Evolutionary conservation across 371 early-diverging fungal genomes (phyloP).

Genomic region (Conidiobolus incongruus): DNA sequence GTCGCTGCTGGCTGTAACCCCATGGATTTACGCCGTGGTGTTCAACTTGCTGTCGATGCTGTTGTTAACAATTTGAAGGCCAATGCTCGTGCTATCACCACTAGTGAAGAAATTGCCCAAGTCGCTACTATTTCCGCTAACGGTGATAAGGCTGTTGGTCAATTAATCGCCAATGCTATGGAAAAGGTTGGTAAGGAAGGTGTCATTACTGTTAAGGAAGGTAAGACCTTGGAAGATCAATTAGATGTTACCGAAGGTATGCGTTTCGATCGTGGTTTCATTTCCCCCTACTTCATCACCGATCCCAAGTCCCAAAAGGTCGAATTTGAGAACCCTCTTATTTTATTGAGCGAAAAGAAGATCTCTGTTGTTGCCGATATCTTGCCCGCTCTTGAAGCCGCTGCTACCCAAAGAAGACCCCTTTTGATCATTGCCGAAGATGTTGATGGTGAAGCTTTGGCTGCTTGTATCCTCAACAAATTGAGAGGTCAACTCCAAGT

Average conservation of each 20-base stretch:
- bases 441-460: constrained; percentile 94
- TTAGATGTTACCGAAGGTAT: constrained; percentile 95
- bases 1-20: constrained; percentile 98
- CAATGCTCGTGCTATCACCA: constrained; percentile 77
- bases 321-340: constrained; percentile 94
- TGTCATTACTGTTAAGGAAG: constrained; percentile 96
- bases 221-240: constrained; percentile 93
- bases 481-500: constrained; percentile 93
- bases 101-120: constrained; percentile 86
- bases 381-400: constrained; percentile 81
- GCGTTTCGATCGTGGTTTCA: constrained; percentile 97
- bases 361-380: constrained; percentile 85
- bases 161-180: constrained; percentile 93
- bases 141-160: constrained; percentile 89
- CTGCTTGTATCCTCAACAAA: constrained; percentile 95
- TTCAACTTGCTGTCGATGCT: constrained; percentile 76
- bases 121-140: constrained; percentile 97
- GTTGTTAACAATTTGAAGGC: constrained; percentile 69
- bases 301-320: constrained; percentile 92
- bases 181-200: constrained; percentile 98
- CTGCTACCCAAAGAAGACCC: constrained; percentile 87
- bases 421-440: constrained; percentile 94
- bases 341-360: constrained; percentile 90
- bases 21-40: constrained; percentile 91
- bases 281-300: constrained; percentile 96